Evolutionary conservation across 2,329 filamentous ascomycete genomes (phyloP).

Genomic region (Sarocladium strictum): DNA sequence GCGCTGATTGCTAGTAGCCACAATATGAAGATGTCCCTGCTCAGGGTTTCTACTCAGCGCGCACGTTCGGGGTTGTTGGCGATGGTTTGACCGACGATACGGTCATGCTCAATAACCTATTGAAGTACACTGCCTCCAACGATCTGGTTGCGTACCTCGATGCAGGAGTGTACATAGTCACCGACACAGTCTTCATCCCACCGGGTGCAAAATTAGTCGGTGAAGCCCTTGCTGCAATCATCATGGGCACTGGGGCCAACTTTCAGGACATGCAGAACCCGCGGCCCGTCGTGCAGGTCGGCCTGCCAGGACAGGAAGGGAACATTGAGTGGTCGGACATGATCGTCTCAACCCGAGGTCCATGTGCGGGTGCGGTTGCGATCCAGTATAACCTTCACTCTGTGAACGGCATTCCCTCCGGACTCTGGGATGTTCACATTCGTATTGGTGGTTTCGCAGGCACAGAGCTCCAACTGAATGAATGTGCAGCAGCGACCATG

Average conservation of each 20-base stretch:
- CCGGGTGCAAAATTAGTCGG: slow-evolving; percentile 51
- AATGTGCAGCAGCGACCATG: slow-evolving; percentile 52
- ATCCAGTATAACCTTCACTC: slow-evolving; percentile 66
- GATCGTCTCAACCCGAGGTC: slow-evolving; percentile 62
- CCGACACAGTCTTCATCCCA: slow-evolving; percentile 45
- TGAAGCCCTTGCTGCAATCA: slow-evolving; percentile 47
- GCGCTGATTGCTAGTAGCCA: slow-evolving; percentile 36
- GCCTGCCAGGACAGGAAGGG: slow-evolving; percentile 55
- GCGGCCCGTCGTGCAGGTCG: slow-evolving; percentile 61
- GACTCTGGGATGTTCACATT: slow-evolving; percentile 73
- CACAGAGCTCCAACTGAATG: slow-evolving; percentile 59
- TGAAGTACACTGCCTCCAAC: slow-evolving; percentile 46
- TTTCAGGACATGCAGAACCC: slow-evolving; percentile 55
- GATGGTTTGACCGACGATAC: slow-evolving; percentile 64
- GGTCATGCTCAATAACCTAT: slow-evolving; percentile 46
- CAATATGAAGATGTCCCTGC: slow-evolving; percentile 59
- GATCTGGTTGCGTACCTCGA: slow-evolving; percentile 56
- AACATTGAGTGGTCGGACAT: slow-evolving; percentile 66
- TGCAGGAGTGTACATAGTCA: slow-evolving; percentile 55
- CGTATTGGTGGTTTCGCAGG: slow-evolving; percentile 68
- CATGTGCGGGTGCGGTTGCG: slow-evolving; percentile 61
- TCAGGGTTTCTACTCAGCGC: slow-evolving; percentile 62
- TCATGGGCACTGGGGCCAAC: slow-evolving; percentile 48
- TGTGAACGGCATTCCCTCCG: slow-evolving; percentile 32
- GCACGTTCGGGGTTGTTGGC: slow-evolving; percentile 42